Evolutionary conservation across 2,329 filamentous ascomycete species (phyloP).

Genomic region (Pleoardoris graminearum): DNA sequence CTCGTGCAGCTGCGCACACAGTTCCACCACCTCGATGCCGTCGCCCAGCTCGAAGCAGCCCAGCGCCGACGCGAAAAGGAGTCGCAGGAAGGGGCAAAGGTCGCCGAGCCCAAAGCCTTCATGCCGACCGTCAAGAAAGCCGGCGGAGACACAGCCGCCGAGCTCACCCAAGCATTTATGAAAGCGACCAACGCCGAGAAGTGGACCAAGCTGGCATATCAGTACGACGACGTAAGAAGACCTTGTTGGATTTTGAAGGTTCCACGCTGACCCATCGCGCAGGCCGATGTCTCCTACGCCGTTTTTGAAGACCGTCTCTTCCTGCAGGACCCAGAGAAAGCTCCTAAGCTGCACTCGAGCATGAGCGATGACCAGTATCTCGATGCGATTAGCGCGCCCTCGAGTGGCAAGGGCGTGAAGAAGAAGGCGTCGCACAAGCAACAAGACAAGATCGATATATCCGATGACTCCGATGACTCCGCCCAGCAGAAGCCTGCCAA

Average conservation of each 20-base stretch:
- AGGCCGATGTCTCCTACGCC: constrained; percentile 71
- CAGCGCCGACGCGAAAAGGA: constrained; percentile 50
- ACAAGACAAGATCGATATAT: constrained; percentile 35
- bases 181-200: constrained; percentile 77
- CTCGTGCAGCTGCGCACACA: constrained; percentile 89
- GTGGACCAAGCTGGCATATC: constrained; percentile 79
- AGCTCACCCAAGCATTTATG: constrained; percentile 75
- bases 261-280: constrained; percentile 6
- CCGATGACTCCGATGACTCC: constrained; percentile 36
- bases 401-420: constrained; percentile 44
- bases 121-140: constrained; percentile 84
- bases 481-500: constrained; percentile 8
- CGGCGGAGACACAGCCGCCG: constrained; percentile 67
- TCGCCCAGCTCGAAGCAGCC: constrained; percentile 69
- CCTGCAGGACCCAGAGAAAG: constrained; percentile 49
- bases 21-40: constrained; percentile 88
- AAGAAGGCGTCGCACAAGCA: constrained; percentile 43
- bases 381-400: constrained; percentile 63
- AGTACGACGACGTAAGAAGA: constrained; percentile 70
- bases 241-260: background rate
- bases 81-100: constrained; percentile 49
- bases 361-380: constrained; percentile 64
- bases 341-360: constrained; percentile 56
- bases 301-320: constrained; percentile 76
- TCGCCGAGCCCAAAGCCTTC: constrained; percentile 70